phyloP scores from a whole-genome alignment of 768 basidiomycete genomes.

The Suillus bovinus region DNA sequence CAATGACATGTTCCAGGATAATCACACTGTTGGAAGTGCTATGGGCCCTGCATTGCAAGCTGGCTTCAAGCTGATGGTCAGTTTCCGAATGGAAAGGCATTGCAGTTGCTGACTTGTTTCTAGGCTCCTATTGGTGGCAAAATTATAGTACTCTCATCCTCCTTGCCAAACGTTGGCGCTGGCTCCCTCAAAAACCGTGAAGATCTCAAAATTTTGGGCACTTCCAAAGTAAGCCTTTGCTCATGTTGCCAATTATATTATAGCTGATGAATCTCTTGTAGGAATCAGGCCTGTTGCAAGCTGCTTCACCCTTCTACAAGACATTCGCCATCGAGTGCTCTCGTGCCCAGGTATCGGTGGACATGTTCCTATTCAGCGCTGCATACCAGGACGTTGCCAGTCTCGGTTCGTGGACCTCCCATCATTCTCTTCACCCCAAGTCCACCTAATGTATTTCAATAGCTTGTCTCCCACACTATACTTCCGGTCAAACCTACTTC shows the following conservation, averaged over 20 bases:
- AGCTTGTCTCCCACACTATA: conserved; percentile 96
- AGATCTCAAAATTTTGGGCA: conserved; percentile 94
- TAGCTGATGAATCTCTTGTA: conserved; percentile 30
- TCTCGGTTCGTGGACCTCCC: conserved; percentile 54
- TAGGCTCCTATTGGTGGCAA: conserved; percentile 94
- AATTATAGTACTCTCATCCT: conserved; percentile 83
- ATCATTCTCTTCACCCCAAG: conserved; percentile 4
- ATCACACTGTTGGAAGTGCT: conserved; percentile 89
- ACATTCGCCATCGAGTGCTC: conserved; percentile 99
- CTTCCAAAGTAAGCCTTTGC: conserved; percentile 65
- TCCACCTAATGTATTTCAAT: conserved; percentile 4
- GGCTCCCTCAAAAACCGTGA: conserved; percentile 95
- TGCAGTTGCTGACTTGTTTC: not conserved
- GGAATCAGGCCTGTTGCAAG: conserved; percentile 91
- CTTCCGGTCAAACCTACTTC: conserved; percentile 96
- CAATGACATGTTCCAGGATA: conserved; percentile 98
- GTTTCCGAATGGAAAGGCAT: conserved; percentile 13
- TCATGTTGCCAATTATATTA: not conserved
- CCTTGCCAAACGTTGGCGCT: conserved; percentile 83
- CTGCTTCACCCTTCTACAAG: conserved; percentile 97
- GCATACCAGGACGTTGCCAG: conserved; percentile 95
- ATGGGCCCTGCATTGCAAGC: conserved; percentile 94
- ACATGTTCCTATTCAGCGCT: conserved; percentile 98
- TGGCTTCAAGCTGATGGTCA: conserved; percentile 91
- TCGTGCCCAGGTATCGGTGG: conserved; percentile 93